phyloP scores from a whole-genome alignment of 495 filamentous ascomycete genomes.

The Filosporella fistucella region DNA sequence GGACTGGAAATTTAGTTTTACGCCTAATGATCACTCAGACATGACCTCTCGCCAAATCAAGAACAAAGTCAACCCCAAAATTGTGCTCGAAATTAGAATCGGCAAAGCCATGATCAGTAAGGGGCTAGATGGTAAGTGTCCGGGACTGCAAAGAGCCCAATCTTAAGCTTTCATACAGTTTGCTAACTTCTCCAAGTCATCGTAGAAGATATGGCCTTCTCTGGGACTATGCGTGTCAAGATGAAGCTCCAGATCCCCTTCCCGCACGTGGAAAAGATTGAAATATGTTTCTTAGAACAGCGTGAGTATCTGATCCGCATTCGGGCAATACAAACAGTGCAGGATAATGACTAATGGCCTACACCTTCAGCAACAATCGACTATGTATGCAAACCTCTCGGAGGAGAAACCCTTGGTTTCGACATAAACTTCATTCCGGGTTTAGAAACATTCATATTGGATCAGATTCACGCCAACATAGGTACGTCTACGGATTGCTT shows the following conservation, averaged over 20 bases:
- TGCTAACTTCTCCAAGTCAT: no score
- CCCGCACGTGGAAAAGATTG: constrained; percentile 88
- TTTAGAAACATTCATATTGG: constrained; percentile 87
- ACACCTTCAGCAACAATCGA: constrained; percentile 58
- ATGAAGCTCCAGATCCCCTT: constrained; percentile 95
- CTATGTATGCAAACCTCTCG: constrained; percentile 95
- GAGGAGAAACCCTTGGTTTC: constrained; percentile 91
- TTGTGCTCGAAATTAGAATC: constrained; percentile 87
- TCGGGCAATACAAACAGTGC: neutral
- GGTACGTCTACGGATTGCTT: neutral
- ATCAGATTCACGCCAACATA: constrained; percentile 89
- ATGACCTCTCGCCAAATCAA: constrained; percentile 85
- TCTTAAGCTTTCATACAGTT: no score
- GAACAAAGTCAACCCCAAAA: constrained; percentile 94
- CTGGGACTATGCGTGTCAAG: constrained; percentile 92
- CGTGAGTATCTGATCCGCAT: constrained; percentile 18
- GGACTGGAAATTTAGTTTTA: constrained; percentile 99
- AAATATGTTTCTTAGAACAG: constrained; percentile 77
- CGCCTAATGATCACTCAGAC: constrained; percentile 87
- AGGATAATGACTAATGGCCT: neutral
- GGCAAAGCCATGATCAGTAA: constrained; percentile 95
- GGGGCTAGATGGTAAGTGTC: constrained; percentile 89
- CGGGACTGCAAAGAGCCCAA: no score
- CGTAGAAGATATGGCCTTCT: constrained; percentile 95
- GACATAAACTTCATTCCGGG: constrained; percentile 99